Conservation (phyloP, 2,329 filamentous ascomycete genomes). For the Fusarium lyarnte region DNA sequence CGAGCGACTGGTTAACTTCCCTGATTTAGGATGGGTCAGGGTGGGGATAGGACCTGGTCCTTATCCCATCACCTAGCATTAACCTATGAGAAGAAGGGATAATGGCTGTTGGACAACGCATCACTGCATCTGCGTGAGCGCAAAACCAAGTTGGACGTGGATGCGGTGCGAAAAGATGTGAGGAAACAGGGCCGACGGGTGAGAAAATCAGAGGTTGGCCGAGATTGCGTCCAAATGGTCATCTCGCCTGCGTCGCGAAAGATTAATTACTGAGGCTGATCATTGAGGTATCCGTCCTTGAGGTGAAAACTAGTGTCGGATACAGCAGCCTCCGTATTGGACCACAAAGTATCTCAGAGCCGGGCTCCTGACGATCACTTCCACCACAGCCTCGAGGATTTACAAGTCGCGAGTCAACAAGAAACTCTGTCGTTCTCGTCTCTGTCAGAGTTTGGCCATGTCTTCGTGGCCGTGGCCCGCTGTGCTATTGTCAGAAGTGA, state of each 20-base stretch:
- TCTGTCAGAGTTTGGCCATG: conserved; percentile 8
- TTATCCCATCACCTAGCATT: conserved; percentile 56
- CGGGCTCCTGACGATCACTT: conserved; percentile 32
- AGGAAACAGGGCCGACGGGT: conserved; percentile 10
- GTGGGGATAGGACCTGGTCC: conserved; percentile 50
- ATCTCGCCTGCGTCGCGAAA: conserved; percentile 26
- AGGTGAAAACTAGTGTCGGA: conserved; percentile 13
- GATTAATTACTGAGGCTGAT: conserved; percentile 34
- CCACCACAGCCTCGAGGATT: conserved; percentile 9
- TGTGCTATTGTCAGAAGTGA: conserved; percentile 28
- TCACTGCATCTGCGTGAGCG: conserved; percentile 50
- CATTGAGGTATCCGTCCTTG: conserved; percentile 28
- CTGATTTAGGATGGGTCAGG: conserved; percentile 50
- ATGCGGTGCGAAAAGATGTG: conserved; percentile 15
- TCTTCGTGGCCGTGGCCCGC: conserved; percentile 32
- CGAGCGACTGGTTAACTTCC: conserved; percentile 50
- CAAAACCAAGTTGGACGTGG: conserved; percentile 39
- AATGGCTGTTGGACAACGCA: conserved; percentile 58
- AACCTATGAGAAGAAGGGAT: conserved; percentile 52
- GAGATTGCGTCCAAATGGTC: conserved; percentile 38
- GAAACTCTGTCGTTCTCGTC: conserved; percentile 10
- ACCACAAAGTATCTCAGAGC: conserved; percentile 16
- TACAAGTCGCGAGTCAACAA: conserved; percentile 14
- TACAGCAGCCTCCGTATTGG: conserved; percentile 23
- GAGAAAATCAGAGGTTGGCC: conserved; percentile 33